phyloP scores from a whole-genome alignment of 169 alveolate genomes.

The Sarcocystis neurona region DNA sequence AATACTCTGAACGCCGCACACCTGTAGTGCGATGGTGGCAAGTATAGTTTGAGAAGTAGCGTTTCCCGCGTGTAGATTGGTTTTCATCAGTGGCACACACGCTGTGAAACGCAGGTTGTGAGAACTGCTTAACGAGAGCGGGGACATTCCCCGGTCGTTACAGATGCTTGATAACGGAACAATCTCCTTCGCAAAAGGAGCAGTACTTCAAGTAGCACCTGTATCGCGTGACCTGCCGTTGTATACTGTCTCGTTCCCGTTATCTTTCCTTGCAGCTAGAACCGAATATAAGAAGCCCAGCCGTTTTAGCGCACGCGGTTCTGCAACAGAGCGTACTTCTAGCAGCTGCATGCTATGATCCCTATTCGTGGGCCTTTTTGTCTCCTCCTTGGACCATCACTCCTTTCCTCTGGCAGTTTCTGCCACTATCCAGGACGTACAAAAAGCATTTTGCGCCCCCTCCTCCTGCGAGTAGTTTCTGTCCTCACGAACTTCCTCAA shows the following conservation, averaged over 20 bases:
- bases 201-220: too few species aligned
- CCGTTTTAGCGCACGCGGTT: constrained; percentile 6
- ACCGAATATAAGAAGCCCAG: background rate
- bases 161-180: too few species aligned
- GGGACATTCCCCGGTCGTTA: too few species aligned
- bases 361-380: background rate
- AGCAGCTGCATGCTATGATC: background rate
- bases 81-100: too few species aligned
- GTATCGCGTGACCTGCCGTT: too few species aligned
- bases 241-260: background rate
- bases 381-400: background rate
- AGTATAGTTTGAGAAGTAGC: too few species aligned
- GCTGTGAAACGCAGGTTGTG: too few species aligned
- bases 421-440: background rate
- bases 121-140: too few species aligned
- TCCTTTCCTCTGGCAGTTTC: constrained; percentile 4
- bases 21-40: too few species aligned
- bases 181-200: too few species aligned
- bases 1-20: too few species aligned
- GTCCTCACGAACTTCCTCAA: background rate
- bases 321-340: background rate
- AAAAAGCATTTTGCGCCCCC: constrained; percentile 19
- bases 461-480: background rate
- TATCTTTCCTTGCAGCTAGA: background rate
- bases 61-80: too few species aligned